Base-by-base conservation (phyloP, 805 yeast species). In the Sungouiella thailandica region DNA sequence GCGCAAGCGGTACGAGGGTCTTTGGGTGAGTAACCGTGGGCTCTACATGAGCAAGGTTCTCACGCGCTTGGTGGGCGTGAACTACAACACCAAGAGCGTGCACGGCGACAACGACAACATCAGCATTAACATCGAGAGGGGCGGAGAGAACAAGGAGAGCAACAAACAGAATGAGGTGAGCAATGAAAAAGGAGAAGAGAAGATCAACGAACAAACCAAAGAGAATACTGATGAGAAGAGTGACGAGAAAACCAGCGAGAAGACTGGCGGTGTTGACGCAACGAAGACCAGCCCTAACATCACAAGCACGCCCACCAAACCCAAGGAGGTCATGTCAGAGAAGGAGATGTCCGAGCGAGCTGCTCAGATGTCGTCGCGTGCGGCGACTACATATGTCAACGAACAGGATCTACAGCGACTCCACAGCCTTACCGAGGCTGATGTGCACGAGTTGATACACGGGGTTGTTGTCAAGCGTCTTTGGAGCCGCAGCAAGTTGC, bases 11-110 rank as follows among this genome's bases (percentile, higher is more conserved):
- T 93, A 90, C 57, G 97, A 89, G 57, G 94, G 95, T 17, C 74
- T 93, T 11, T 93, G 96, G 96, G 95, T 83, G 0, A 78, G 95
- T 22, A 93, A 93, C 53, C 77, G 76, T 42, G 95, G 93, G 2
- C 50, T 62, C 3, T 80, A 81, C 47, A 55, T 80, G 44, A 66
- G 65, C 23, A 39, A 35, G 2, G 58, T 61, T 7, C 61, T 57
- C 9, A 58, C 62, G 3, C 52, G 46, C 31, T 40, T 66, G 17
- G 39, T 41, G 10, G 71, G 72, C 0, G 57, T 65, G 10, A 55
- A 60, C 35, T 57, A 58, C 36, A n/a, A n/a, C n/a, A n/a, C n/a
- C n/a, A n/a, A n/a, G n/a, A n/a, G n/a, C n/a, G 50, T 45, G n/a
- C 35, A 36, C 32, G 40, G 32, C 16, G 32, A 28, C n/a, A 31